Conservation (phyloP, 2,329 filamentous ascomycete species). For the Aspergillus sp. region DNA sequence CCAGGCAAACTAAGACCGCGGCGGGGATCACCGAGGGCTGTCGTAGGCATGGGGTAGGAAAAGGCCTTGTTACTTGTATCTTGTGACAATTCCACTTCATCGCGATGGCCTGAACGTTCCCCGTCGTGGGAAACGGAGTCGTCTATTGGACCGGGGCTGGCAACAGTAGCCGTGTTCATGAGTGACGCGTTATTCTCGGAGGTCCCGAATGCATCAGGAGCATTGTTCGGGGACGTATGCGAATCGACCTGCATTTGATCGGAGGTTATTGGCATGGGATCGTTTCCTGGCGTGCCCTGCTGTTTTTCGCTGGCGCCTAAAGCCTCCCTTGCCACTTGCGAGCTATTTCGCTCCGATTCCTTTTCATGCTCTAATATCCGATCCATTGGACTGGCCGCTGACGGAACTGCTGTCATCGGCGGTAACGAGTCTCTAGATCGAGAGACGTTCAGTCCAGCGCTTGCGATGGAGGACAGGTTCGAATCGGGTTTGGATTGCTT, state of each 20-base stretch:
- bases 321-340: slow-evolving; percentile 44
- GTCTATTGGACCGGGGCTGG: slow-evolving; percentile 48
- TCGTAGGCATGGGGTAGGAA: slow-evolving; percentile 63
- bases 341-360: slow-evolving; percentile 35
- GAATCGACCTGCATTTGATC: slow-evolving; percentile 48
- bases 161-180: slow-evolving; percentile 50
- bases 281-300: slow-evolving; percentile 42
- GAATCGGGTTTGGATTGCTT: slow-evolving; percentile 39
- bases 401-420: slow-evolving; percentile 53
- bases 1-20: slow-evolving; percentile 61
- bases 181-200: slow-evolving; percentile 53
- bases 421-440: slow-evolving; percentile 36
- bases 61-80: slow-evolving; percentile 55
- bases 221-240: slow-evolving; percentile 54
- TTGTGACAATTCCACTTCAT: slow-evolving; percentile 38
- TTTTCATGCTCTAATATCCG: slow-evolving; percentile 32
- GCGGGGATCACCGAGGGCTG: slow-evolving; percentile 50
- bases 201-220: slow-evolving; percentile 49
- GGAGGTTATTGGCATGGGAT: slow-evolving; percentile 50
- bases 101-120: slow-evolving; percentile 39
- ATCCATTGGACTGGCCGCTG: slow-evolving; percentile 51
- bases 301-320: slow-evolving; percentile 39
- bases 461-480: slow-evolving; percentile 42
- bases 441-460: slow-evolving; percentile 43
- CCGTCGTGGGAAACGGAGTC: slow-evolving; percentile 44